Base-by-base conservation (phyloP, 2,329 filamentous ascomycete genomes). In the Fusarium praegraminearum region DNA sequence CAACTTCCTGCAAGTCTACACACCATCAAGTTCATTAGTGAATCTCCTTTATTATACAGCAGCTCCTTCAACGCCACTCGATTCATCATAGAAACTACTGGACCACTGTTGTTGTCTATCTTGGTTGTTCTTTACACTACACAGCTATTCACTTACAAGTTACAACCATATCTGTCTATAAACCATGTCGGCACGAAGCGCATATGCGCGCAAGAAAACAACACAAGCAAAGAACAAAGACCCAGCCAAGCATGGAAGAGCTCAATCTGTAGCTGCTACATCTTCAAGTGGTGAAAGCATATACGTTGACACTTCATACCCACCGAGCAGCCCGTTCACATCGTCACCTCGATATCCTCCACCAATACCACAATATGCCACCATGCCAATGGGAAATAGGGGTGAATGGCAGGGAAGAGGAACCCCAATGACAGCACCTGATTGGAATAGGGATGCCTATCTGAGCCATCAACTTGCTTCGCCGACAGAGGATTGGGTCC, bases 171-270 rank as follows among this genome's bases (percentile, higher is more conserved):
- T 35, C 30, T 1, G 24, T 35, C 20, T 16, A 18, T 20, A 62
- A 47, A 38, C 47, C 65, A 89, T 89, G 86, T 89, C 86, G 9
- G 86, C 85, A 63, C 81, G 86, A 57, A 88, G 86, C 76, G 86
- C 86, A 33, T 82, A 86, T 70, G 86, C 87, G 74, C 84, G 86
- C 73, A 87, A 87, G 76, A 87, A 87, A 79, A 86, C 85, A 68
- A 85, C 83, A 0, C 83, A 87, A 60, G 79, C 82, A 28, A 83
- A 82, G 55, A 67, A 76, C 5, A 77, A 72, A 36, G 80, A 80
- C 20, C 28, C 41, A 12, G 22, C 35, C 16, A 65, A 32, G 33
- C 54, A 60, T 28, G 20, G 72, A 35, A 78, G 81, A 11, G 76
- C 80, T 20, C 78, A 79, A 57, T 83, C 83, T 3, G 70, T 75